Percentiles rank a stretch among this genome's conserved stretches.
Evolutionary conservation across 305 asterid genomes (phyloP).

Genomic region (Fraxinus baroniana): DNA sequence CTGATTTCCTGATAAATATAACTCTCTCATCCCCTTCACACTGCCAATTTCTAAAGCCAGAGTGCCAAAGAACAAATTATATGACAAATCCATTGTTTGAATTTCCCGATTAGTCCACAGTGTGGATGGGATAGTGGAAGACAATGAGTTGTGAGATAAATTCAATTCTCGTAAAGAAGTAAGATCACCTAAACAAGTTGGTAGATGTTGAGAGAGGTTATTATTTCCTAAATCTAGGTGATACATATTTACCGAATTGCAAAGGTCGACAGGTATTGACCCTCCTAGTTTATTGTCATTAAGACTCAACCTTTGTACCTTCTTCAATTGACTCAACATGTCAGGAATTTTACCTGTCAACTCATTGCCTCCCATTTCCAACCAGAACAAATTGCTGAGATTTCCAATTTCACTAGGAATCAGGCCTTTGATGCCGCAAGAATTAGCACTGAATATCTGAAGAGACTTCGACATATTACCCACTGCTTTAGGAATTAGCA

Average conservation of each 20-base stretch:
- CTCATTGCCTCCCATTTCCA: constrained; percentile 11
- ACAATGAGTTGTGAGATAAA: constrained; percentile 8
- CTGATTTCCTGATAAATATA: too few species aligned
- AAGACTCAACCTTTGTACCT: neutral
- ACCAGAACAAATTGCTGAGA: constrained; percentile 12
- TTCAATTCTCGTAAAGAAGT: constrained; percentile 12
- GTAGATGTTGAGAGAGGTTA: neutral
- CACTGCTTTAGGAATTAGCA: neutral
- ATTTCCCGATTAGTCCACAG: constrained; percentile 13
- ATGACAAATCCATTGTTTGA: neutral
- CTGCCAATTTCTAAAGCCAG: neutral
- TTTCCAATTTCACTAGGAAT: neutral
- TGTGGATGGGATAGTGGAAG: constrained; percentile 14
- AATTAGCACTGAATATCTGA: fast-evolving
- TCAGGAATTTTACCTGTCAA: constrained; percentile 19
- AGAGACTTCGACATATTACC: neutral
- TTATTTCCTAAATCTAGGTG: neutral
- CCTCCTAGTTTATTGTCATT: constrained; percentile 1
- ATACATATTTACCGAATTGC: neutral
- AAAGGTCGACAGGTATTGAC: neutral
- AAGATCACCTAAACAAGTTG: constrained; percentile 17
- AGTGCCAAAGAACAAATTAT: constrained; percentile 12
- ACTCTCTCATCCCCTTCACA: too few species aligned
- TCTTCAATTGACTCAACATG: constrained; percentile 9
- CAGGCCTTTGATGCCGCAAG: constrained; percentile 8